Conservation (phyloP, 1,139 yeast genomes). For the Saccharomyces hybrid region DNA sequence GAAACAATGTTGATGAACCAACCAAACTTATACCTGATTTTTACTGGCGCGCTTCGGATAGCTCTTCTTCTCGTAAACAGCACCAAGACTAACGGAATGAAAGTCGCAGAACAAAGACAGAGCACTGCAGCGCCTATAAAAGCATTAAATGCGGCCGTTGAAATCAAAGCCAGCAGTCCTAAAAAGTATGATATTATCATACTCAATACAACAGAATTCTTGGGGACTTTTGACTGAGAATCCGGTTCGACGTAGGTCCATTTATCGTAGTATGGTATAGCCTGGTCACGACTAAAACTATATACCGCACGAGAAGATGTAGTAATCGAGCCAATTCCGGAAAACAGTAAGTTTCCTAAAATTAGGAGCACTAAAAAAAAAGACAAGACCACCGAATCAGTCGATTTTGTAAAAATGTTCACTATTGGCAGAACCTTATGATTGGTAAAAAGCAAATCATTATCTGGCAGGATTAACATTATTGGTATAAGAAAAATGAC, state of each 20-base stretch:
- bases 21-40: conserved; percentile 52
- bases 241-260: conserved; percentile 60
- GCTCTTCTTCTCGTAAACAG: conserved; percentile 55
- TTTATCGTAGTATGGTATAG: conserved; percentile 58
- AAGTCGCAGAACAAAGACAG: conserved; percentile 66
- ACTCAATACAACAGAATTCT: conserved; percentile 63
- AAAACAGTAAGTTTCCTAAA: conserved; percentile 65
- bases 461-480: conserved; percentile 61
- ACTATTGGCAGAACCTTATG: conserved; percentile 55
- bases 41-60: conserved; percentile 64
- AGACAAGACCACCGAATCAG: conserved; percentile 59
- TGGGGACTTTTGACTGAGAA: conserved; percentile 55
- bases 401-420: conserved; percentile 57
- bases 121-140: conserved; percentile 83
- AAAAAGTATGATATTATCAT: conserved; percentile 54
- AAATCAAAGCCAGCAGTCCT: conserved; percentile 58
- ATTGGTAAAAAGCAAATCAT: conserved; percentile 46
- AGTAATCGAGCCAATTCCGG: conserved; percentile 71
- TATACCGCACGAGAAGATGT: conserved; percentile 83
- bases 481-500: conserved; percentile 64
- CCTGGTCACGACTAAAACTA: conserved; percentile 86
- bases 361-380: conserved; percentile 58
- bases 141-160: conserved; percentile 73
- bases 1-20: conserved; percentile 56
- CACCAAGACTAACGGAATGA: conserved; percentile 62